phyloP scores from a whole-genome alignment of 106 monocot species.

The Vanilla planifolia region DNA sequence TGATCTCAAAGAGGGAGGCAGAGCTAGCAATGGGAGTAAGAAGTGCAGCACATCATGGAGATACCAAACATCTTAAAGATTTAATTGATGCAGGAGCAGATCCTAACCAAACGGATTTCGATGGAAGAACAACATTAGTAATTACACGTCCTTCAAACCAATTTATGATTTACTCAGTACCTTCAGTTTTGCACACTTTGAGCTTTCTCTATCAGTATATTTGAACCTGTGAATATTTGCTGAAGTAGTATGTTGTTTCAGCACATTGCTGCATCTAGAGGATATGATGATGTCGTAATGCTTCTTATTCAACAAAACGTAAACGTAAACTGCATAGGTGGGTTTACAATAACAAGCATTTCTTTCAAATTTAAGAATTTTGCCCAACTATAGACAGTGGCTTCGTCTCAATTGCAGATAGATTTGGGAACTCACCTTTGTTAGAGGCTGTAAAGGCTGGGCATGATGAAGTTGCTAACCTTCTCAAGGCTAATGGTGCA shows the following conservation, averaged over 20 bases:
- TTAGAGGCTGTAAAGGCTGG: conserved; percentile 57
- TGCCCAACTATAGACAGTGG: not conserved
- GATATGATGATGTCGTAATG: conserved; percentile 58
- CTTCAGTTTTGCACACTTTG: too few species aligned
- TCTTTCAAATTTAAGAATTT: not conserved
- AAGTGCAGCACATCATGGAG: conserved; percentile 59
- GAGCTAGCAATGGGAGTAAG: conserved; percentile 57
- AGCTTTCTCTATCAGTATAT: too few species aligned
- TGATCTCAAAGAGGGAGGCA: conserved; percentile 59
- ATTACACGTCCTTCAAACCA: not conserved
- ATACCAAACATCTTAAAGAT: conserved; percentile 45
- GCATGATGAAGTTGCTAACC: conserved; percentile 46
- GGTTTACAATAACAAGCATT: not conserved
- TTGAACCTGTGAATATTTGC: conserved; percentile 1
- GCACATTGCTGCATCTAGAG: conserved; percentile 67
- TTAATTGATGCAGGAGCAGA: conserved; percentile 63
- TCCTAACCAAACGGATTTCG: conserved; percentile 57
- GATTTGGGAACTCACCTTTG: conserved; percentile 62
- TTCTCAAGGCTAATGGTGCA: conserved; percentile 45
- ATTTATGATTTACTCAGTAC: not conserved
- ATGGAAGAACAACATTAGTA: conserved; percentile 73
- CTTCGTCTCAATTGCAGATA: conserved; percentile 33
- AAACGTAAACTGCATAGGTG: conserved; percentile 57
- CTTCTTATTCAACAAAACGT: conserved; percentile 52
- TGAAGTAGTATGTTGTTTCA: conserved; percentile 6